phyloP scores from a whole-genome alignment of 2,329 filamentous ascomycete species.

The Coniochaeta hoffmannii region DNA sequence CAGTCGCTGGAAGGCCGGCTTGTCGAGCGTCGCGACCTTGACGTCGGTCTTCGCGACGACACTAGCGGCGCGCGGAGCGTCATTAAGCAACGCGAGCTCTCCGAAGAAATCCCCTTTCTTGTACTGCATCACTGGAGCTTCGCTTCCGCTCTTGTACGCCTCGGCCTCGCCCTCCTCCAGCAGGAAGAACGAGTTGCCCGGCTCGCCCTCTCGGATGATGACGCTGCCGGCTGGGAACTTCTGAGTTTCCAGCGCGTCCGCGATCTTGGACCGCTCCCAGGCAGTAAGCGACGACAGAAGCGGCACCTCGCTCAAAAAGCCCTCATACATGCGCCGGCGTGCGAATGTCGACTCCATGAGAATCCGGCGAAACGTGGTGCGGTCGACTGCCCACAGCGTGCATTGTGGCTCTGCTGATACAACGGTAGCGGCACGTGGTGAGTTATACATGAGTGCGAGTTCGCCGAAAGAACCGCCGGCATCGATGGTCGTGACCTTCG shows the following conservation, averaged over 20 bases:
- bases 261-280: constrained; percentile 96
- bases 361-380: constrained; percentile 93
- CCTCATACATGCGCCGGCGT: constrained; percentile 92
- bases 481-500: constrained; percentile 73
- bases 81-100: constrained; percentile 86
- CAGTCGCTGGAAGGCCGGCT: constrained; percentile 89
- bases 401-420: constrained; percentile 71
- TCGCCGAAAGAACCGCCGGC: constrained; percentile 94
- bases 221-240: constrained; percentile 73
- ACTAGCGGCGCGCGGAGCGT: constrained; percentile 86
- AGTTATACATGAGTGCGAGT: constrained; percentile 97
- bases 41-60: constrained; percentile 78
- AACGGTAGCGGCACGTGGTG: constrained; percentile 89
- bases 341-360: constrained; percentile 98
- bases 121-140: constrained; percentile 70
- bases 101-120: constrained; percentile 95
- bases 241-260: constrained; percentile 86
- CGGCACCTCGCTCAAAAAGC: constrained; percentile 89
- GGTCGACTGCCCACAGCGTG: constrained; percentile 89
- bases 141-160: constrained; percentile 70
- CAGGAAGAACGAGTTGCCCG: constrained; percentile 85
- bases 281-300: constrained; percentile 75
- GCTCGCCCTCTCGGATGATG: constrained; percentile 89
- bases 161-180: constrained; percentile 82
- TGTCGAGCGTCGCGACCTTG: constrained; percentile 87